Base-by-base conservation (phyloP, 805 yeast genomes). In the Isabelozyma rhagii region DNA sequence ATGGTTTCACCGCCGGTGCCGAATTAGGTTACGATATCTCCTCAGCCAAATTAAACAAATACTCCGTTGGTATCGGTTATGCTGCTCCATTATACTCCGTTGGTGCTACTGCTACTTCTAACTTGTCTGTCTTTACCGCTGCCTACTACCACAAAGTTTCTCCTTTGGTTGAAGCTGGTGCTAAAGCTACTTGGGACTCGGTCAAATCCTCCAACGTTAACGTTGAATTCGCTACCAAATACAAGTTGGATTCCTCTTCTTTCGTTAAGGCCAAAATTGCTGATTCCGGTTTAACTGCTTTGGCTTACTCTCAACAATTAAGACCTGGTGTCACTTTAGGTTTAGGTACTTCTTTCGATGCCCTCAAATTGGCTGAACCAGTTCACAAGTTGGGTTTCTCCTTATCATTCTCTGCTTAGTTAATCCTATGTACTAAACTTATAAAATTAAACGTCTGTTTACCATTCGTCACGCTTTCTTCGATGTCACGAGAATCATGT, bases 381-480 rank as follows among this genome's bases (percentile, higher is more conserved):
- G 96, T 94, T 67, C 99, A 94, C 85, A 92, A 94, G 84, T 81
- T 94, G 67, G 99, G 99, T 76, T 82, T 90, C 79, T 89, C 97
- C 50, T 82, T 94, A 73, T 82, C 96, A 58, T 93, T 93, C 81
- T 77, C 96, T 63, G 96, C 96, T 72, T 93, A 85, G 73, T 15
- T 28, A 47, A 41, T 6, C 13, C 4, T 39, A 15, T 39, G 41
- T 39, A 39, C 11, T n/a, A 14, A 39, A 39, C 41, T 39, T 13
- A 39, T 39, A 39, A 39, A 39, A 39, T 11, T 39, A n/a, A n/a
- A 39, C 15, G 41, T 14, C 15, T n/a, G 18, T 39, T 39, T n/a
- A 39, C 41, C 9, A 39, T 39, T 10, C 17, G 10, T 39, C 14
- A 13, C 17, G 41, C n/a, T 31, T 10, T 31, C 25, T 21, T 21